Conservation (phyloP, 2,329 filamentous ascomycete genomes). For the Parastagonospora nodorum region DNA sequence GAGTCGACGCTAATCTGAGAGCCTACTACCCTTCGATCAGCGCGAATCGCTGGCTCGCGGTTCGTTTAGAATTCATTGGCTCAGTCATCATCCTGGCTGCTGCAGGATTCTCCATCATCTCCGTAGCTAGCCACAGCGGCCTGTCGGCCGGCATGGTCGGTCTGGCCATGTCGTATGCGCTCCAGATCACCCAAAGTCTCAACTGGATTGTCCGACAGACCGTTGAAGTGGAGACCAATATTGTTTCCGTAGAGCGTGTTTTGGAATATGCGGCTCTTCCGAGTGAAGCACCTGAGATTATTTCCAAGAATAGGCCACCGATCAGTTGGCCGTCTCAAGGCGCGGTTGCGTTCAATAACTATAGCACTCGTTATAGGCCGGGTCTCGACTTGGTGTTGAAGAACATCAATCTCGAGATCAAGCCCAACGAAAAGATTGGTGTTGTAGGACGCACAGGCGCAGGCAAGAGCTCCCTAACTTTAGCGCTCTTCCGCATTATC, state of each 20-base stretch:
- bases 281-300: constrained; percentile 92
- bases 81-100: constrained; percentile 89
- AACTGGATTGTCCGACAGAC: constrained; percentile 99
- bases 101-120: constrained; percentile 79
- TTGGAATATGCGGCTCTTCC: constrained; percentile 92
- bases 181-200: constrained; percentile 94
- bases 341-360: constrained; percentile 87
- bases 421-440: constrained; percentile 96
- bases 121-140: constrained; percentile 70
- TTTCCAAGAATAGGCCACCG: constrained; percentile 82
- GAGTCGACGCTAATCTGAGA: constrained; percentile 89
- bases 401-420: constrained; percentile 89
- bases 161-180: constrained; percentile 93
- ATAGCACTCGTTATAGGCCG: constrained; percentile 89
- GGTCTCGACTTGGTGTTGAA: constrained; percentile 91
- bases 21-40: constrained; percentile 97
- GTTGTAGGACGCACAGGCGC: constrained; percentile 95
- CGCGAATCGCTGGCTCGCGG: constrained; percentile 86
- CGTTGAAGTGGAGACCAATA: constrained; percentile 99
- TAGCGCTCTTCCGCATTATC: constrained; percentile 94
- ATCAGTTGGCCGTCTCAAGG: constrained; percentile 92
- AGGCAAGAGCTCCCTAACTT: constrained; percentile 91
- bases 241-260: constrained; percentile 96
- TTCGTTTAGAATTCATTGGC: constrained; percentile 93
- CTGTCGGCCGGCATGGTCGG: constrained; percentile 80